Conservation (phyloP, 345 rosid genomes). For the Eucalyptus coolabah region DNA sequence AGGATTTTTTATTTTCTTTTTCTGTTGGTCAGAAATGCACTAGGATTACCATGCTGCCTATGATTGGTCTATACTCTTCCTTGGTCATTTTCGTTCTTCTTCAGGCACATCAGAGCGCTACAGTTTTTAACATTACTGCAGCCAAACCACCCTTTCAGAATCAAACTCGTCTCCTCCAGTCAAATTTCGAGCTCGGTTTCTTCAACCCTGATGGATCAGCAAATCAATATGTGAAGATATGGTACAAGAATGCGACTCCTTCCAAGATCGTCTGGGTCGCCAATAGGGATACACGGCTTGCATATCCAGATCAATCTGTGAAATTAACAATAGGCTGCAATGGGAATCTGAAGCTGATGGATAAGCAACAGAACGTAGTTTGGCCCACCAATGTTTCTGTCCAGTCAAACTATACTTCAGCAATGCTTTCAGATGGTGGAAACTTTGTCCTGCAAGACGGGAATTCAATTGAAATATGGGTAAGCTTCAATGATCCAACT, state of each 20-base stretch:
- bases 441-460: constrained; percentile 5
- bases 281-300: not conserved
- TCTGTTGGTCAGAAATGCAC: not conserved
- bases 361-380: not conserved
- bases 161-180: not conserved
- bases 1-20: not conserved
- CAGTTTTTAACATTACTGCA: not conserved
- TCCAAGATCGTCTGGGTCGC: not conserved
- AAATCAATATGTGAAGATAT: not conserved
- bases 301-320: not conserved
- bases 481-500: constrained; percentile 17
- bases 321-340: not conserved
- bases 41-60: not conserved
- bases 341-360: constrained; percentile 3
- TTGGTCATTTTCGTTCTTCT: not conserved
- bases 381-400: constrained; percentile 9
- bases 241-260: not conserved
- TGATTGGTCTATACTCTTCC: not conserved
- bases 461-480: constrained; percentile 7
- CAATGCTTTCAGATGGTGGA: constrained; percentile 14
- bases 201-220: not conserved
- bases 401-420: not conserved
- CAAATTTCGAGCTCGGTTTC: not conserved
- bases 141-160: not conserved
- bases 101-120: not conserved